Evolutionary conservation across 306 rosid genomes (phyloP).

Genomic region (Ammopiptanthus mongolicus): DNA sequence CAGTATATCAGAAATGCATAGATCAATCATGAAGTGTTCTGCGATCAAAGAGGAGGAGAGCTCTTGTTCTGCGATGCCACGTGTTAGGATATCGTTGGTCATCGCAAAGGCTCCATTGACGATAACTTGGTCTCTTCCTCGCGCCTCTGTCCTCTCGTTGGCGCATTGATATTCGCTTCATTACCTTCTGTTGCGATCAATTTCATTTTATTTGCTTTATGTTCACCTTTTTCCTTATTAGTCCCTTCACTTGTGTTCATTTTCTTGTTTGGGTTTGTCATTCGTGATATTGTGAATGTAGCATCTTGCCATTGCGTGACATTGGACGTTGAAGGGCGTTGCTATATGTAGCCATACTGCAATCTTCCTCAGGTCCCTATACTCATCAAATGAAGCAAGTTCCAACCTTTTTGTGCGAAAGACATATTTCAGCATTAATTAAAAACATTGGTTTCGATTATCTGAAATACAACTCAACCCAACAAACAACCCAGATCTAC

Average conservation of each 20-base stretch:
- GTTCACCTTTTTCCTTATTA: not conserved
- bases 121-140: conserved; percentile 81
- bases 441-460: too few species aligned
- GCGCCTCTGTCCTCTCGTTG: conserved; percentile 83
- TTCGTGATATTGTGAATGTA: conserved; percentile 34
- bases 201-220: not conserved
- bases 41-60: conserved; percentile 41
- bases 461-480: too few species aligned
- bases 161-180: conserved; percentile 65
- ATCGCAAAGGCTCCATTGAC: conserved; percentile 64
- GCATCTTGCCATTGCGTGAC: conserved; percentile 96
- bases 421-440: too few species aligned
- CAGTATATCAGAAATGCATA: too few species aligned
- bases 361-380: too few species aligned
- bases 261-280: too few species aligned
- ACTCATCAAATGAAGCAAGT: too few species aligned
- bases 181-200: conserved; percentile 80
- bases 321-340: conserved; percentile 90
- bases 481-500: too few species aligned
- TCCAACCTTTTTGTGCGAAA: too few species aligned
- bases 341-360: too few species aligned
- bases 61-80: conserved; percentile 93
- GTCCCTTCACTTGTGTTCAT: too few species aligned
- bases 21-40: too few species aligned
- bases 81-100: conserved; percentile 77